A percentile compares a stretch with the other conserved stretches of the same genome.
Conservation (phyloP, 2,329 filamentous ascomycete species). For the Cryphonectria parasitica region DNA sequence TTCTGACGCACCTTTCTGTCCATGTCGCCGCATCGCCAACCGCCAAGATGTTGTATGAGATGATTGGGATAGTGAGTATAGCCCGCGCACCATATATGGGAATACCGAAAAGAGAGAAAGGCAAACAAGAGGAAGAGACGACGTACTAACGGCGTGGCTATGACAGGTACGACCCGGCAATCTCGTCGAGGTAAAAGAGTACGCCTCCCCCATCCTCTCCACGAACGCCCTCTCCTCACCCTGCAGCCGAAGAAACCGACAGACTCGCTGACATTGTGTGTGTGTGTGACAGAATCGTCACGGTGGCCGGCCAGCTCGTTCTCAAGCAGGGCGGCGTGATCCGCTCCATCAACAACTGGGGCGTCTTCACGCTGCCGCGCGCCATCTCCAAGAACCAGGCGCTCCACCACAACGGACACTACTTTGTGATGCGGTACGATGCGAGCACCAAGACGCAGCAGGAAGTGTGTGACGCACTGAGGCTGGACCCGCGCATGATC, state of each 20-base stretch:
- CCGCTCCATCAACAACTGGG: slow-evolving; percentile 94
- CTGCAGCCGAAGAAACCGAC: background rate
- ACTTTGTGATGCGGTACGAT: slow-evolving; percentile 98
- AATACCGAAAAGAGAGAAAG: background rate
- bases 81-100: background rate
- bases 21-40: slow-evolving; percentile 24
- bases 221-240: slow-evolving; percentile 27
- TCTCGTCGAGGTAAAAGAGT: slow-evolving; percentile 94
- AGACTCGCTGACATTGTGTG: background rate
- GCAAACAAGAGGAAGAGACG: background rate
- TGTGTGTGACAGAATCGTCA: slow-evolving; percentile 70
- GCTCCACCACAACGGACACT: slow-evolving; percentile 83
- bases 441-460: slow-evolving; percentile 73
- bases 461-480: slow-evolving; percentile 73
- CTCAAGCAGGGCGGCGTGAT: slow-evolving; percentile 86
- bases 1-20: slow-evolving; percentile 3
- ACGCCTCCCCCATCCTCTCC: slow-evolving; percentile 42
- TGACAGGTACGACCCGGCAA: slow-evolving; percentile 86
- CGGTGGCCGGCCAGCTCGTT: slow-evolving; percentile 80
- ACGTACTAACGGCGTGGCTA: background rate
- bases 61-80: slow-evolving; percentile 85
- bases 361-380: slow-evolving; percentile 83
- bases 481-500: slow-evolving; percentile 88
- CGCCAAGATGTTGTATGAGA: slow-evolving; percentile 87
- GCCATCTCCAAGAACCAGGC: slow-evolving; percentile 80